Conservation (phyloP, 2,329 filamentous ascomycete species). For the Monilinia fructigena region DNA sequence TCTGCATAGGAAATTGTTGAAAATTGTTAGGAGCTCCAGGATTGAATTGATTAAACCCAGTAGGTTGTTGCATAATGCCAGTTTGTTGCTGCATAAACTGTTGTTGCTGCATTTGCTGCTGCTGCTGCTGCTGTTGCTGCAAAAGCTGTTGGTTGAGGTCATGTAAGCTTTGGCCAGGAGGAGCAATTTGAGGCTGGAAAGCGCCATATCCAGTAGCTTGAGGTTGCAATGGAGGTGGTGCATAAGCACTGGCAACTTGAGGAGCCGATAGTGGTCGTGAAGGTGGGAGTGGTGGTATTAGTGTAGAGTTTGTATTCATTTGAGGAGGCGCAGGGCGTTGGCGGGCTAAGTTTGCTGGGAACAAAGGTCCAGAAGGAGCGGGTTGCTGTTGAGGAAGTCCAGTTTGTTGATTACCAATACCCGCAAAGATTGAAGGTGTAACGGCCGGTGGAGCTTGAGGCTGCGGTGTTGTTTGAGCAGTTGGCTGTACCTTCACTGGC, state of each 20-base stretch:
- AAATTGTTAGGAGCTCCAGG: constrained; percentile 26
- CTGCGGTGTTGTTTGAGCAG: constrained; percentile 35
- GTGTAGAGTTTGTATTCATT: constrained; percentile 52
- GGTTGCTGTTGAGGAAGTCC: constrained; percentile 41
- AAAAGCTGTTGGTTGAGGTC: constrained; percentile 56
- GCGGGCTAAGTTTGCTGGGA: constrained; percentile 50
- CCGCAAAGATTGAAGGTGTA: constrained; percentile 58
- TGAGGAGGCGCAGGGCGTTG: constrained; percentile 72
- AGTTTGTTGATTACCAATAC: constrained; percentile 49
- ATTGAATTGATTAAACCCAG: constrained; percentile 45
- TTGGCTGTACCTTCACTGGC: constrained; percentile 47
- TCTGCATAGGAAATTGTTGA: constrained; percentile 34
- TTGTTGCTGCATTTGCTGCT: constrained; percentile 63
- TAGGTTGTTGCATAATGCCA: constrained; percentile 39
- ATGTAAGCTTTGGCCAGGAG: constrained; percentile 72
- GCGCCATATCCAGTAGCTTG: constrained; percentile 69
- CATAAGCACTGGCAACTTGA: constrained; percentile 73
- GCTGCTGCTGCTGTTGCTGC: constrained; percentile 56
- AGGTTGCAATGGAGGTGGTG: constrained; percentile 71
- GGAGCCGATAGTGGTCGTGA: constrained; percentile 83
- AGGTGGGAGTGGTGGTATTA: constrained; percentile 74
- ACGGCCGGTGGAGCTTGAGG: constrained; percentile 47
- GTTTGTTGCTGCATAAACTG: constrained; percentile 48
- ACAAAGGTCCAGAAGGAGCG: constrained; percentile 20
- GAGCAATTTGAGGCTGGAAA: constrained; percentile 62